Conservation (phyloP, 495 filamentous ascomycete species). For the Aspergillus steynii region DNA sequence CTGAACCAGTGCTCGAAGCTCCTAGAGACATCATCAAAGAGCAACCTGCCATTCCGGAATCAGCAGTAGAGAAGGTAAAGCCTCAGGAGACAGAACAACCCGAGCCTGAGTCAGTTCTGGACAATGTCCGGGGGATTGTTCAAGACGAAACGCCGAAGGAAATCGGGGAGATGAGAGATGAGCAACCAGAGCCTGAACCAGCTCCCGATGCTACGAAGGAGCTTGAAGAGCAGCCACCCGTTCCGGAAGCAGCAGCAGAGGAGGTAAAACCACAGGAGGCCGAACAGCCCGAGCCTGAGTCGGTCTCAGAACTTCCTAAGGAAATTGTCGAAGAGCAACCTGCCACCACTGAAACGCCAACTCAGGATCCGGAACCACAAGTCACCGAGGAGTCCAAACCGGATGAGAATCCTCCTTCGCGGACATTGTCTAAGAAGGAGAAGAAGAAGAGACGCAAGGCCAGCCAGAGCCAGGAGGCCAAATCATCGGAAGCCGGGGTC, state of each 20-base stretch:
- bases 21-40: too few relatives aligned
- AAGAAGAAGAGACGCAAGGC: slow-evolving; percentile 30
- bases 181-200: not conserved
- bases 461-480: slow-evolving; percentile 15
- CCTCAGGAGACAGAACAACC: not conserved
- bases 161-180: not conserved
- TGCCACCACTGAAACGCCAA: not conserved
- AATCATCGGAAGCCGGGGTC: slow-evolving; percentile 11
- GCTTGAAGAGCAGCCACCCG: not conserved
- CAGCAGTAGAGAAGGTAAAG: not conserved
- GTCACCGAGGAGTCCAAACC: not conserved
- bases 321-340: slow-evolving; percentile 26
- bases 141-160: not conserved
- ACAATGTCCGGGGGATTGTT: not conserved
- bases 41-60: too few relatives aligned
- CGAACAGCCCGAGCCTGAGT: not conserved
- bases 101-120: not conserved
- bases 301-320: slow-evolving; percentile 22
- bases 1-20: too few relatives aligned
- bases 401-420: slow-evolving; percentile 10
- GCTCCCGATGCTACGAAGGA: not conserved
- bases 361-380: not conserved
- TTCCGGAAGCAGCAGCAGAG: slow-evolving; percentile 3
- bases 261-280: not conserved
- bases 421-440: slow-evolving; percentile 20